A percentile compares a stretch with the other conserved stretches of the same genome.
Conservation (phyloP, 202 grass and related monocot species). For the Brachypodium distachyon region DNA sequence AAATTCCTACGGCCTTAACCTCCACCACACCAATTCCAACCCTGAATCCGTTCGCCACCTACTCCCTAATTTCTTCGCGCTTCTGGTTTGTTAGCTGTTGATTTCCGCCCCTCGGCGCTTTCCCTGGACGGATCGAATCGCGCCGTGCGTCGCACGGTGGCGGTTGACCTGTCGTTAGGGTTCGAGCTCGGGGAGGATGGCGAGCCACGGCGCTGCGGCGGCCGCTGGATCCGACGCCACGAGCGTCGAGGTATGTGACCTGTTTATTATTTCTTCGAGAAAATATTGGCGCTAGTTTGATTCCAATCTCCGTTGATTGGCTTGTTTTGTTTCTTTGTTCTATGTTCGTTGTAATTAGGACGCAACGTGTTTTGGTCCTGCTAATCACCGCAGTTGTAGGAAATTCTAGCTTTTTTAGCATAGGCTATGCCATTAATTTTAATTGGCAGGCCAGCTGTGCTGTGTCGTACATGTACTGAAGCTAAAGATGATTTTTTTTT, state of each 20-base stretch:
- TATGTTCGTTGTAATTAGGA: background rate
- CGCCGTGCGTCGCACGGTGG: background rate
- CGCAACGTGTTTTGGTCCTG: background rate
- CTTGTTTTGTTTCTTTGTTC: background rate
- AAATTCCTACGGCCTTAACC: too few species aligned
- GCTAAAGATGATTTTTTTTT: background rate
- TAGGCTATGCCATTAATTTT: background rate
- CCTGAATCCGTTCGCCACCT: background rate
- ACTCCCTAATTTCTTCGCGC: background rate
- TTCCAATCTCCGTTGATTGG: background rate
- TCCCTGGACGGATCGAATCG: background rate
- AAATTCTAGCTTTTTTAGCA: background rate
- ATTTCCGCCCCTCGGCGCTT: background rate
- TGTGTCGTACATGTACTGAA: background rate
- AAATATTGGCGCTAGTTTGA: background rate
- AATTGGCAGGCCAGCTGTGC: background rate
- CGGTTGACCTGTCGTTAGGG: conserved; percentile 14
- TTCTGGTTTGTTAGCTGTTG: background rate
- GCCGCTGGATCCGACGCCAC: conserved; percentile 32
- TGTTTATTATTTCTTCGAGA: background rate
- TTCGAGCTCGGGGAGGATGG: conserved; percentile 34
- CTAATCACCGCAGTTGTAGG: background rate
- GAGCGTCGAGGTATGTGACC: conserved; percentile 33
- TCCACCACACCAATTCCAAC: background rate
- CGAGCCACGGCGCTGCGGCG: conserved; percentile 39